A percentile compares a stretch with the other conserved stretches of the same genome.
These are phyloP conservation scores for Wallacemonas sp. DNA, from an alignment of 208 protist genomes.

Conservation along the genomic window DNA sequence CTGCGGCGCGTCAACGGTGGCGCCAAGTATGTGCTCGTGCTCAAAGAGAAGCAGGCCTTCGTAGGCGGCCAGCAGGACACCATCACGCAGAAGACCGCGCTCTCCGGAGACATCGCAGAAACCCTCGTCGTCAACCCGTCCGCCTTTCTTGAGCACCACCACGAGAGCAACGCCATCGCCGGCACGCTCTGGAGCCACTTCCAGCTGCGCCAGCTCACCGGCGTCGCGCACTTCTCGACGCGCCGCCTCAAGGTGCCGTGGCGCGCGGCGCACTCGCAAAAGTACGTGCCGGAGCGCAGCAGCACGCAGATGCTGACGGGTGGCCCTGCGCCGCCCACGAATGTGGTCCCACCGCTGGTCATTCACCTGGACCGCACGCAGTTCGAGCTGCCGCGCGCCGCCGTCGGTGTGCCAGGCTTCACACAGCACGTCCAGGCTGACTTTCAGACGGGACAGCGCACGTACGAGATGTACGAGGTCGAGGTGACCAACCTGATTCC, in stretches of 20 bases:
- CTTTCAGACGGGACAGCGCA: slow-evolving; percentile 14
- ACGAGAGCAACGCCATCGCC: slow-evolving; percentile 46
- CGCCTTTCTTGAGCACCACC: slow-evolving; percentile 45
- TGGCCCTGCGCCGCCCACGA: not conserved
- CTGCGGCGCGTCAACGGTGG: slow-evolving; percentile 44
- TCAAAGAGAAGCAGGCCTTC: slow-evolving; percentile 64
- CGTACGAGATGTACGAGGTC: slow-evolving; percentile 58
- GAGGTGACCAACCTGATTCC: slow-evolving; percentile 52
- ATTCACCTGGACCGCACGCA: slow-evolving; percentile 62
- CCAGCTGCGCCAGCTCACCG: slow-evolving; percentile 36
- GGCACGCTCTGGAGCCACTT: slow-evolving; percentile 59
- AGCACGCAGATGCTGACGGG: slow-evolving; percentile 12
- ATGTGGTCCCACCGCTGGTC: slow-evolving; percentile 31
- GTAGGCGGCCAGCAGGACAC: slow-evolving; percentile 39
- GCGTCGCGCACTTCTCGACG: slow-evolving; percentile 57
- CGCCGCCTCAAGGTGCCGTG: slow-evolving; percentile 54
- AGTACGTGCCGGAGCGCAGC: slow-evolving; percentile 12
- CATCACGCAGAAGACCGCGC: slow-evolving; percentile 30
- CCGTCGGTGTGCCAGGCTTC: slow-evolving; percentile 2
- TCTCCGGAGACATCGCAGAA: slow-evolving; percentile 55
- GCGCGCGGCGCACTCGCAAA: slow-evolving; percentile 39
- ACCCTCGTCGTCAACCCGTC: slow-evolving; percentile 49
- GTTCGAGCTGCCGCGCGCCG: slow-evolving; percentile 31
- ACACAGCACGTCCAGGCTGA: slow-evolving; percentile 14
- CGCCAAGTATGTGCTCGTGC: slow-evolving; percentile 39